Percentiles rank a stretch among this genome's conserved stretches.
These are phyloP conservation scores for Saitozyma sp. DNA, from an alignment of 768 basidiomycete genomes.

Conservation along the genomic window DNA sequence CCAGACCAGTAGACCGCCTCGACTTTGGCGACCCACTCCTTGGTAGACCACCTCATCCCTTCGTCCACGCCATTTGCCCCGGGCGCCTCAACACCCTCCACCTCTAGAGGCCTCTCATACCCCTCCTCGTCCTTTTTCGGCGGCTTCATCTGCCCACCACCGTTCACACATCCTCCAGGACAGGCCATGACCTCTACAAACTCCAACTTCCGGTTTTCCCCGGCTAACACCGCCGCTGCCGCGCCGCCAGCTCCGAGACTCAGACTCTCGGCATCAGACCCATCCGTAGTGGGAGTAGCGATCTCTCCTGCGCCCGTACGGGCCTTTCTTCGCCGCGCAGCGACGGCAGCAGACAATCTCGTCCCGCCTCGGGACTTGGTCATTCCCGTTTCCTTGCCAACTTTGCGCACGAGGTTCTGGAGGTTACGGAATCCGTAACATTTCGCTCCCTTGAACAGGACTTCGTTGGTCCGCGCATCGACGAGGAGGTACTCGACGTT, in stretches of 20 bases:
- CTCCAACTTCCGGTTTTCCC: constrained; percentile 45
- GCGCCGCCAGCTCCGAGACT: constrained; percentile 3
- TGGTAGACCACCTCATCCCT: constrained; percentile 74
- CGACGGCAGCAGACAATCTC: constrained; percentile 43
- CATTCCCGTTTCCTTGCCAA: constrained; percentile 80
- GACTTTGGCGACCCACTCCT: constrained; percentile 76
- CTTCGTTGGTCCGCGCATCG: constrained; percentile 58
- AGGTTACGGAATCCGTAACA: constrained; percentile 97
- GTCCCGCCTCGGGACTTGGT: constrained; percentile 54
- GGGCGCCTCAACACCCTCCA: constrained; percentile 20
- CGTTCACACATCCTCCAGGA: constrained; percentile 95
- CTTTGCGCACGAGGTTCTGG: constrained; percentile 91
- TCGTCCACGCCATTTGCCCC: constrained; percentile 48
- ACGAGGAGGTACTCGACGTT: constrained; percentile 53
- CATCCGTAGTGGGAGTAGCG: constrained; percentile 16
- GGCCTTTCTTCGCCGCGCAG: constrained; percentile 43
- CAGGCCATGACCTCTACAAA: constrained; percentile 80
- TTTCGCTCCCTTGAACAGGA: constrained; percentile 87
- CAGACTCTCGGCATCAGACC: constrained; percentile 23
- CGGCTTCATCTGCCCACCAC: constrained; percentile 76
- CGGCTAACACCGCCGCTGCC: constrained; percentile 4
- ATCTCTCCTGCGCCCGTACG: constrained; percentile 8
- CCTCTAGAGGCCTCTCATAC: constrained; percentile 62
- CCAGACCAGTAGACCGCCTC: constrained; percentile 77
- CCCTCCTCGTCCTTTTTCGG: constrained; percentile 64